Base-by-base conservation (phyloP, 192 early-diverging fungal genomes). In the Backusella macrospora region DNA sequence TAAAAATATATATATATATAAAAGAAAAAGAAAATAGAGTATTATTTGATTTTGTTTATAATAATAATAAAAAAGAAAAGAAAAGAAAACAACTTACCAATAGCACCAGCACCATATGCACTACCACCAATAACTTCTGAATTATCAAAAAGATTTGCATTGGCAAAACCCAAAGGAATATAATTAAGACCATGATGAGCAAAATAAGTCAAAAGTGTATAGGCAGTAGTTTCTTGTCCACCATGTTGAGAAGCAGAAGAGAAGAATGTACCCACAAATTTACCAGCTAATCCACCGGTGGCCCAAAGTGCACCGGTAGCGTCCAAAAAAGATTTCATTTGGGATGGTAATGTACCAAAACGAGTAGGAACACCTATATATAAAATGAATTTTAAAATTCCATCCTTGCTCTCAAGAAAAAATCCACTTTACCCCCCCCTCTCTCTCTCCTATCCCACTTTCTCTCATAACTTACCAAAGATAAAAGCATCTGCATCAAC, bases 101-200 rank as follows among this genome's bases (percentile, higher is more conserved):
- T 42, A n/a, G 78, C 68, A 18, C 73, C 78, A 42, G 78, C 59
- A 45, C 78, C 78, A 45, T 49, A 79, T 39, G 73, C 21, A 18
- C 49, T 72, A 43, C 78, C 73, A 21, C 73, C 73, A 21, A 72
- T 43, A 0, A 75, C 73, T 15, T 68, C 75, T 44, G 63, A 49
- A 29, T 52, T 86, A 78, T 87, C 85, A 62, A 80, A 82, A 21
- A 92, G 64, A 49, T 87, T 37, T 0, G 80, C 23, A 78, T 87
- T 46, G 1, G 73, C 42, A 72, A 82, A 87, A 37, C 91, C 91
- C 15, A 94, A 69, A 8, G 94, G 93, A 55, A 94, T 89, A 75
- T 83, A 96, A 68, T 86, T 81, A 47, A 96, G 86, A 48, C 93
- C 94, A 73, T 93, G 91, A 80, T 94, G 92, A 10, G 84, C 87